A percentile compares a stretch with the other conserved stretches of the same genome.
phyloP scores from a whole-genome alignment of 2,329 filamentous ascomycete genomes.

The Colletotrichum trifolii region DNA sequence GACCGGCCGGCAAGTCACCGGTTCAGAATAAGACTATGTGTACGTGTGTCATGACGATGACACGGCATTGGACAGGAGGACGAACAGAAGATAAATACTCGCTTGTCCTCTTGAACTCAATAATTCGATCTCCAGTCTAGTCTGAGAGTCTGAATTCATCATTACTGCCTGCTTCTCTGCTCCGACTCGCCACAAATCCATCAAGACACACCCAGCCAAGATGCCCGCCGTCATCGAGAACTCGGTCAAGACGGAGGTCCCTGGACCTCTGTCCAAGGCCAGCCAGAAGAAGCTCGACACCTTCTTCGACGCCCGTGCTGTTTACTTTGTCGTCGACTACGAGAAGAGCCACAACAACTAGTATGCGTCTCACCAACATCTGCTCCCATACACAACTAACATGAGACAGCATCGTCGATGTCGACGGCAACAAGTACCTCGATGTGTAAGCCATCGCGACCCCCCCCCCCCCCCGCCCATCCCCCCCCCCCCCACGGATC shows the following conservation, averaged over 20 bases:
- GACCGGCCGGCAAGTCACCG: conserved; percentile 33
- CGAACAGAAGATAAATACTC: conserved; percentile 33
- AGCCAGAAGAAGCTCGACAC: conserved; percentile 55
- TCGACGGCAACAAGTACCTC: conserved; percentile 60
- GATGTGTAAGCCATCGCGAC: conserved; percentile 53
- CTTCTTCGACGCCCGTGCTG: conserved; percentile 62
- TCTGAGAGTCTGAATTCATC: background rate
- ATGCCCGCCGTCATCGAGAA: conserved; percentile 49
- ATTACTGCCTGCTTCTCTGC: background rate
- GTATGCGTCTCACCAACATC: conserved; percentile 34
- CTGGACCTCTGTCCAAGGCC: conserved; percentile 53
- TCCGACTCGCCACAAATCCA: background rate
- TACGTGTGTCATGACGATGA: no score
- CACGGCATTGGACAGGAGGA: background rate
- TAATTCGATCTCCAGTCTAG: background rate
- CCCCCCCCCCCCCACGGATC: background rate
- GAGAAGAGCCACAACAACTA: conserved; percentile 64
- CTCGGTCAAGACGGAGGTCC: conserved; percentile 50
- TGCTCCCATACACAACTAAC: background rate
- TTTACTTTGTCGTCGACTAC: conserved; percentile 65
- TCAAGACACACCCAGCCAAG: conserved; percentile 29
- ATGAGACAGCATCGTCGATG: conserved; percentile 53
- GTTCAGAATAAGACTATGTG: background rate
- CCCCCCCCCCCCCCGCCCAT: background rate
- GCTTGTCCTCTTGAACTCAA: background rate